Evolutionary conservation across 2,329 filamentous ascomycete species (phyloP).

Genomic region (Eutypella sp.): DNA sequence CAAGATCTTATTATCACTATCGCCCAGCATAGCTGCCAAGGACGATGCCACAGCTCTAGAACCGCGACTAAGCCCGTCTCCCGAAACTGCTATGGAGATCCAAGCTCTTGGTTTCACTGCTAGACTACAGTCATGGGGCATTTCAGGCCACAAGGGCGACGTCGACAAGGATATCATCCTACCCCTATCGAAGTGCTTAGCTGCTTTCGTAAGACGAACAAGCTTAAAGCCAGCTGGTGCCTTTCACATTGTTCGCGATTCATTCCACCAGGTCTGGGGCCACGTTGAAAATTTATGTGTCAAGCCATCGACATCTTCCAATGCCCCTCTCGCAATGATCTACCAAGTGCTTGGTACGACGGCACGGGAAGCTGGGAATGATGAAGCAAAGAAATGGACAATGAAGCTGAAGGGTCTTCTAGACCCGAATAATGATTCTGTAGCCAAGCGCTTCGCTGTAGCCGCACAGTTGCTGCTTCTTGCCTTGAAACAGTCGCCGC

Average conservation of each 20-base stretch:
- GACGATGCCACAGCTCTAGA: slow-evolving; percentile 55
- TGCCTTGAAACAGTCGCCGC: slow-evolving; percentile 41
- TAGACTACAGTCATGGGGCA: slow-evolving; percentile 60
- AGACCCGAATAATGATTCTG: slow-evolving; percentile 37
- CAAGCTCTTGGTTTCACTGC: slow-evolving; percentile 59
- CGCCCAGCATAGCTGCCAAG: slow-evolving; percentile 60
- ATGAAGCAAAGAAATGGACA: slow-evolving; percentile 53
- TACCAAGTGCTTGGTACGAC: slow-evolving; percentile 50
- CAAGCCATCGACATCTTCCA: slow-evolving; percentile 31
- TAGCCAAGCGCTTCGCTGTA: slow-evolving; percentile 46
- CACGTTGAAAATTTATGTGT: slow-evolving; percentile 32
- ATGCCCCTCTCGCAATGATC: slow-evolving; percentile 40
- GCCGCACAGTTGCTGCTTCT: slow-evolving; percentile 52
- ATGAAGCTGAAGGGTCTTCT: slow-evolving; percentile 37
- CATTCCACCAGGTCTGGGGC: slow-evolving; percentile 32
- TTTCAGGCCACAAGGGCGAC: slow-evolving; percentile 56
- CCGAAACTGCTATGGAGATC: slow-evolving; percentile 54
- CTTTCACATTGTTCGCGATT: slow-evolving; percentile 35
- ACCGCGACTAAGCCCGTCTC: slow-evolving; percentile 48
- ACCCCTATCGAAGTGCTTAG: slow-evolving; percentile 59
- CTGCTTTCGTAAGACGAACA: slow-evolving; percentile 54
- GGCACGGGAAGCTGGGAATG: slow-evolving; percentile 39
- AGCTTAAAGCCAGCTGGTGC: slow-evolving; percentile 19
- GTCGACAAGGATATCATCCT: slow-evolving; percentile 60
- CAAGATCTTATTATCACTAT: slow-evolving; percentile 59